These are phyloP conservation scores for Selaginella tamariscina DNA, from an alignment of 75 land plant genomes.

Conservation along the genomic window DNA sequence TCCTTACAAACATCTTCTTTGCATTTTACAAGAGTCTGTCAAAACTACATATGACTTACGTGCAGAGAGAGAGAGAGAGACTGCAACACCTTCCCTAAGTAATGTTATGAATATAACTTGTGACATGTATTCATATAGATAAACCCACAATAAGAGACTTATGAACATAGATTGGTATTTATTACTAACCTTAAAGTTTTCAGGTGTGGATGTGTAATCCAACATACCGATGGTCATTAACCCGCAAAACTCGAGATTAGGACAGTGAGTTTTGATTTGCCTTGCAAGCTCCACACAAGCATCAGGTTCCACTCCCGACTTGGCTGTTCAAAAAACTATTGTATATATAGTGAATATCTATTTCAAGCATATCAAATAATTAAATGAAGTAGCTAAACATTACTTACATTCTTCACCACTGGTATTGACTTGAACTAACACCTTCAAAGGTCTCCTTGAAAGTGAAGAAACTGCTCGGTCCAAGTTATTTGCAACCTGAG, in stretches of 20 bases:
- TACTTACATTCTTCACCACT: slow-evolving; percentile 81
- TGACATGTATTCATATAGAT: too few species aligned
- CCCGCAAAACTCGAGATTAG: slow-evolving; percentile 70
- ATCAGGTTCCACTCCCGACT: slow-evolving; percentile 75
- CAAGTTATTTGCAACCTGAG: slow-evolving; percentile 71
- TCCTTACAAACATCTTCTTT: slow-evolving; percentile 66
- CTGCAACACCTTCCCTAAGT: too few species aligned
- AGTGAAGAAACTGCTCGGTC: slow-evolving; percentile 53
- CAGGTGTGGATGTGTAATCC: slow-evolving; percentile 81
- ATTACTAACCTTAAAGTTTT: slow-evolving; percentile 63
- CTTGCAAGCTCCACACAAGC: slow-evolving; percentile 67
- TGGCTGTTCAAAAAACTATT: slow-evolving; percentile 42
- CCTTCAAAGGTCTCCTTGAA: slow-evolving; percentile 70
- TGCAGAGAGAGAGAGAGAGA: too few species aligned
- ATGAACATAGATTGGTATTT: too few species aligned
- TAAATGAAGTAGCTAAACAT: neutral
- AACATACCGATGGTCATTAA: slow-evolving; percentile 93
- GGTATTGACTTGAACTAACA: slow-evolving; percentile 89
- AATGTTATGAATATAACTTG: too few species aligned
- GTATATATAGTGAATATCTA: neutral
- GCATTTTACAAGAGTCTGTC: slow-evolving; percentile 75
- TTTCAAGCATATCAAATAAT: neutral
- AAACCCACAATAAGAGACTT: too few species aligned
- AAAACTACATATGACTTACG: too few species aligned
- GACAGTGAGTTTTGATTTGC: slow-evolving; percentile 58